Conservation (phyloP, 352 stramenopile genomes). For the Thalassiosira ordinaria region DNA sequence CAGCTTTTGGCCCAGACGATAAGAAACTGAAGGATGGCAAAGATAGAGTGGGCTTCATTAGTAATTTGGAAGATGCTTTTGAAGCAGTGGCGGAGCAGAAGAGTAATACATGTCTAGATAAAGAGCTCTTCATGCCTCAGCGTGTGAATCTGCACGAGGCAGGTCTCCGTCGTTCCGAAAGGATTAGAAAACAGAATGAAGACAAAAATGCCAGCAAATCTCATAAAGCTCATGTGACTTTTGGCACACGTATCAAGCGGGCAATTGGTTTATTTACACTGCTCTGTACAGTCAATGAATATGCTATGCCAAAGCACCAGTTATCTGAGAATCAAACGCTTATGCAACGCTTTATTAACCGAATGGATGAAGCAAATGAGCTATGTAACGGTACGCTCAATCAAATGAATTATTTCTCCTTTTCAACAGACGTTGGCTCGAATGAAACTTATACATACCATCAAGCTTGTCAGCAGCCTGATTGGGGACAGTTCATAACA, state of each 20-base stretch:
- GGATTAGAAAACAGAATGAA: not conserved
- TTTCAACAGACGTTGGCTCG: not conserved
- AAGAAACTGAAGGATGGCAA: not conserved
- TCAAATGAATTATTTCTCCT: not conserved
- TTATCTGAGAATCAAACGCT: conserved; percentile 2
- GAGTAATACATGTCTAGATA: not conserved
- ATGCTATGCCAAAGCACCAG: conserved; percentile 9
- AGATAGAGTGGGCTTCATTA: not conserved
- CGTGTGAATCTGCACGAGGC: conserved; percentile 17
- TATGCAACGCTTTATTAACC: not conserved
- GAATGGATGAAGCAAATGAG: conserved; percentile 23
- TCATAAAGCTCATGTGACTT: conserved; percentile 25
- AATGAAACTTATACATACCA: conserved; percentile 23
- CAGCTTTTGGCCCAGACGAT: not conserved
- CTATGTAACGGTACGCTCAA: conserved; percentile 11
- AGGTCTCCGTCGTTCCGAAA: conserved; percentile 13
- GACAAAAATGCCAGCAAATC: not conserved
- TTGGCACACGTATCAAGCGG: not conserved
- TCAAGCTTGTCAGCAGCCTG: conserved; percentile 25
- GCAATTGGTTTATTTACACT: conserved; percentile 3
- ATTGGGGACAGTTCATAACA: conserved; percentile 25
- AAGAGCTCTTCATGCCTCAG: not conserved
- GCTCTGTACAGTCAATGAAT: not conserved
- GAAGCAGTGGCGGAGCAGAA: not conserved
- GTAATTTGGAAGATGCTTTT: not conserved